A percentile compares a stretch with the other conserved stretches of the same genome.
Evolutionary conservation across 495 filamentous ascomycete species (phyloP).

Genomic region (Elaphomyces granulatus): DNA sequence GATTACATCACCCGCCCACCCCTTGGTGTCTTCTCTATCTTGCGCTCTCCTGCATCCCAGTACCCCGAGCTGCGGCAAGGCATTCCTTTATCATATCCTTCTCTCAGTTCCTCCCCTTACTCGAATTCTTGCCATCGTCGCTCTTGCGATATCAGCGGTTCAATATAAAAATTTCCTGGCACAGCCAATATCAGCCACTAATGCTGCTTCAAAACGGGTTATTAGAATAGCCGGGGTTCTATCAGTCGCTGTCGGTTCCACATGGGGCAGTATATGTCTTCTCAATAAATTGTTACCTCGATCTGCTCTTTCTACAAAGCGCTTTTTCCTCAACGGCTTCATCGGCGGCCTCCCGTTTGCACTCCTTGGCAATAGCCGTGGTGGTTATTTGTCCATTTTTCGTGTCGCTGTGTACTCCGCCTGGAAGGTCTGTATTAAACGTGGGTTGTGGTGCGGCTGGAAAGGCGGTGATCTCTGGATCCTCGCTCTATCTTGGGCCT

Average conservation of each 20-base stretch:
- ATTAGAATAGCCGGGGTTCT: slow-evolving; percentile 60
- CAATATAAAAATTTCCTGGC: slow-evolving; percentile 49
- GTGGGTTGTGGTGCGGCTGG: slow-evolving; percentile 66
- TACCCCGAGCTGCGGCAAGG: slow-evolving; percentile 73
- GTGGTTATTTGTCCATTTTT: slow-evolving; percentile 52
- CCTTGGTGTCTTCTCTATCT: slow-evolving; percentile 63
- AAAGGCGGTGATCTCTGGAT: slow-evolving; percentile 71
- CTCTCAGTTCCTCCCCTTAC: slow-evolving; percentile 64
- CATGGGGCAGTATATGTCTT: slow-evolving; percentile 80
- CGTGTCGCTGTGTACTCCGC: slow-evolving; percentile 60
- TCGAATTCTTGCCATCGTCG: slow-evolving; percentile 58
- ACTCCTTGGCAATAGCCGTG: slow-evolving; percentile 49
- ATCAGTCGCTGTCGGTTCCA: slow-evolving; percentile 61
- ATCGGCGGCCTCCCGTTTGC: slow-evolving; percentile 68
- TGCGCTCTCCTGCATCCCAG: slow-evolving; percentile 86
- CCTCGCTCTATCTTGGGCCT: slow-evolving; percentile 59
- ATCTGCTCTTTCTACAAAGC: slow-evolving; percentile 56
- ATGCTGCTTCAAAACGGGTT: slow-evolving; percentile 42
- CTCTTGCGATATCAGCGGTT: slow-evolving; percentile 52
- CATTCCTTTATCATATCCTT: slow-evolving; percentile 71
- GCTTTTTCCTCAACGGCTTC: slow-evolving; percentile 81
- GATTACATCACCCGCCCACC: slow-evolving; percentile 70
- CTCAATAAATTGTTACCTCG: slow-evolving; percentile 67
- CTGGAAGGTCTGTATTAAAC: slow-evolving; percentile 87
- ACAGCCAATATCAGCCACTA: slow-evolving; percentile 49